Conservation (phyloP, 352 stramenopile species). For the Discostella stelligera region DNA sequence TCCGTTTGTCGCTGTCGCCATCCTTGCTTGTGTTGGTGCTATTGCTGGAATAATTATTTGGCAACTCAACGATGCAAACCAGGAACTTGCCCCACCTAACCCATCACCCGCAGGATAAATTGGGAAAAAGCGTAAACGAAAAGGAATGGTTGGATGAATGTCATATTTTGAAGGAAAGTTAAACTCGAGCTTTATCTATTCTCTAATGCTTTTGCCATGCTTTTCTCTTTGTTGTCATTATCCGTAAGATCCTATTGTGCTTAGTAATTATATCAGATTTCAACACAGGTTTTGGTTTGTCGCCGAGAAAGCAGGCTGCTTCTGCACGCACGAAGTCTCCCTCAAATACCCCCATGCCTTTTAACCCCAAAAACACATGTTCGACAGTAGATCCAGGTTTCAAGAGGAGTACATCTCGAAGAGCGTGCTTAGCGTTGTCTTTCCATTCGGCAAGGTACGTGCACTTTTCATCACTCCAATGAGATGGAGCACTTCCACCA, state of each 20-base stretch:
- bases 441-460: slow-evolving; percentile 42
- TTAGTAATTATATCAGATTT: slow-evolving; percentile 65
- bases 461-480: slow-evolving; percentile 57
- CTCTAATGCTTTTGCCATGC: slow-evolving; percentile 64
- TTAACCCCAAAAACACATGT: slow-evolving; percentile 74
- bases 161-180: too few relatives aligned
- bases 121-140: too few relatives aligned
- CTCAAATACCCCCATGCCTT: slow-evolving; percentile 64
- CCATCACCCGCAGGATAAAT: slow-evolving; percentile 9
- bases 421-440: slow-evolving; percentile 32
- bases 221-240: slow-evolving; percentile 78
- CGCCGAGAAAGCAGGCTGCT: slow-evolving; percentile 52
- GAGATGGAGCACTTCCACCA: slow-evolving; percentile 56
- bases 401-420: slow-evolving; percentile 77
- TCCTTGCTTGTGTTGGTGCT: slow-evolving; percentile 35
- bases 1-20: slow-evolving; percentile 42
- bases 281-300: slow-evolving; percentile 64
- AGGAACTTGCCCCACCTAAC: slow-evolving; percentile 13
- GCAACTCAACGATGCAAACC: slow-evolving; percentile 34
- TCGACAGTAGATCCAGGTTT: slow-evolving; percentile 79
- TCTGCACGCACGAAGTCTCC: slow-evolving; percentile 81
- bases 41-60: slow-evolving; percentile 52
- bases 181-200: neutral
- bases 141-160: too few relatives aligned
- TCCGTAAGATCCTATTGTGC: slow-evolving; percentile 75